A percentile compares a stretch with the other conserved stretches of the same genome.
Evolutionary conservation across 148 eudicot genomes (phyloP).

Genomic region (Silene uniflora): DNA sequence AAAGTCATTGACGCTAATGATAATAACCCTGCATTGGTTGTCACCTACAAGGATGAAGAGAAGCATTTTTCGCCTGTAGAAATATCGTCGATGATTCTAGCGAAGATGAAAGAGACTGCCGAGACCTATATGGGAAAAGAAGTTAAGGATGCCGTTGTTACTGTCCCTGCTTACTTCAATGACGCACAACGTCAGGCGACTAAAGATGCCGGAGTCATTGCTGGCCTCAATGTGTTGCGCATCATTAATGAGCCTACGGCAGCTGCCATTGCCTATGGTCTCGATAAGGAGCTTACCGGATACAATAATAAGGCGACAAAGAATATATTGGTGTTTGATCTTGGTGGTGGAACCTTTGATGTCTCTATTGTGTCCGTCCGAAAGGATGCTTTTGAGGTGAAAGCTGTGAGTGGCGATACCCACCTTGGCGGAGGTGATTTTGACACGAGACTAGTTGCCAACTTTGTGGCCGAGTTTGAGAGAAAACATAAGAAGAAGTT

Average conservation of each 20-base stretch:
- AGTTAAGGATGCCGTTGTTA: slow-evolving; percentile 20
- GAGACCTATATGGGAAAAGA: slow-evolving; percentile 1
- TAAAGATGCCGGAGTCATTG: slow-evolving; percentile 14
- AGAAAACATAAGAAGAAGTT: slow-evolving; percentile 10
- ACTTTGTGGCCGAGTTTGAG: slow-evolving; percentile 13
- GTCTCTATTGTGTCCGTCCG: slow-evolving; percentile 6
- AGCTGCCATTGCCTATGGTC: slow-evolving; percentile 20
- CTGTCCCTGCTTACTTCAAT: slow-evolving; percentile 30
- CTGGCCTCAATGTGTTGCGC: slow-evolving; percentile 15
- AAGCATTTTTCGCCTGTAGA: too few species aligned
- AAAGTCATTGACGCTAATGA: too few species aligned
- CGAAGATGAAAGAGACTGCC: slow-evolving; percentile 18
- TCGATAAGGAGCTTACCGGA: not conserved
- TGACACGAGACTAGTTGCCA: slow-evolving; percentile 12
- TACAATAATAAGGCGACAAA: not conserved
- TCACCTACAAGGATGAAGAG: too few species aligned
- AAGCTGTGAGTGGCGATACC: slow-evolving; percentile 8
- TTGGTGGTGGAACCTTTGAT: slow-evolving; percentile 21
- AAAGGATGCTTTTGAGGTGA: slow-evolving; percentile 5
- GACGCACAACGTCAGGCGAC: slow-evolving; percentile 21
- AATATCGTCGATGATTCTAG: too few species aligned
- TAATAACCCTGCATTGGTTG: too few species aligned
- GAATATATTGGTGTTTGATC: slow-evolving; percentile 9
- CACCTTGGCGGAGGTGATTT: slow-evolving; percentile 19
- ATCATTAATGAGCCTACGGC: slow-evolving; percentile 20